These are phyloP conservation scores for Sugiyamaella japonica DNA, from an alignment of 1,139 yeast species.

Conservation along the genomic window DNA sequence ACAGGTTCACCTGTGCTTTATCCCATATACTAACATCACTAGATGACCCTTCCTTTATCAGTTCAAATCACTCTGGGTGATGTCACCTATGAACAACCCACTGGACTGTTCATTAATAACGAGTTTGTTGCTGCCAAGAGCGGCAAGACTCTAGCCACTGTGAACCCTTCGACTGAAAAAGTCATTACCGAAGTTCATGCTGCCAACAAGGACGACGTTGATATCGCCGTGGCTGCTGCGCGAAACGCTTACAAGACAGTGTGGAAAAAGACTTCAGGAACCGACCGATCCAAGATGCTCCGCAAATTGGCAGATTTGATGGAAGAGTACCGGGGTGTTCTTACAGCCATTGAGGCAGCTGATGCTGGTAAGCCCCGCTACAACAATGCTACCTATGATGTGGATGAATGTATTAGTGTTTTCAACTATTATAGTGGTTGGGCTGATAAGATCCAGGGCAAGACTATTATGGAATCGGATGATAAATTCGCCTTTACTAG, in stretches of 20 bases:
- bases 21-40: too few species aligned
- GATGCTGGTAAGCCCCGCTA: slow-evolving; percentile 56
- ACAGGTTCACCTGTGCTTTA: too few species aligned
- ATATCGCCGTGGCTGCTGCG: slow-evolving; percentile 59
- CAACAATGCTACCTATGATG: slow-evolving; percentile 54
- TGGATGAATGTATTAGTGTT: slow-evolving; percentile 55
- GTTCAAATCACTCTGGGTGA: slow-evolving; percentile 53
- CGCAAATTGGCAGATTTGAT: slow-evolving; percentile 53
- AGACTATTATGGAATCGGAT: slow-evolving; percentile 62
- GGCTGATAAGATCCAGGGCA: slow-evolving; percentile 69
- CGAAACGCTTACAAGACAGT: slow-evolving; percentile 49
- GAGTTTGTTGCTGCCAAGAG: slow-evolving; percentile 65
- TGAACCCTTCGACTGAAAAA: slow-evolving; percentile 52
- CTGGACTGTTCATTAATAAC: slow-evolving; percentile 81
- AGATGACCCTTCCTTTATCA: slow-evolving; percentile 21
- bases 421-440: slow-evolving; percentile 70
- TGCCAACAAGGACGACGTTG: slow-evolving; percentile 57
- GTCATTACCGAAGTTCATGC: slow-evolving; percentile 53
- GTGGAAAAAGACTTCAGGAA: slow-evolving; percentile 53
- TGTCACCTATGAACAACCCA: slow-evolving; percentile 58
- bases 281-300: slow-evolving; percentile 48
- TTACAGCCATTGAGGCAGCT: slow-evolving; percentile 57
- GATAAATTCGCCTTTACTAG: slow-evolving; percentile 60
- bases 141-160: slow-evolving; percentile 55
- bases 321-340: slow-evolving; percentile 48